Conservation (phyloP, 2,329 filamentous ascomycete species). For the Leptographium procerum region DNA sequence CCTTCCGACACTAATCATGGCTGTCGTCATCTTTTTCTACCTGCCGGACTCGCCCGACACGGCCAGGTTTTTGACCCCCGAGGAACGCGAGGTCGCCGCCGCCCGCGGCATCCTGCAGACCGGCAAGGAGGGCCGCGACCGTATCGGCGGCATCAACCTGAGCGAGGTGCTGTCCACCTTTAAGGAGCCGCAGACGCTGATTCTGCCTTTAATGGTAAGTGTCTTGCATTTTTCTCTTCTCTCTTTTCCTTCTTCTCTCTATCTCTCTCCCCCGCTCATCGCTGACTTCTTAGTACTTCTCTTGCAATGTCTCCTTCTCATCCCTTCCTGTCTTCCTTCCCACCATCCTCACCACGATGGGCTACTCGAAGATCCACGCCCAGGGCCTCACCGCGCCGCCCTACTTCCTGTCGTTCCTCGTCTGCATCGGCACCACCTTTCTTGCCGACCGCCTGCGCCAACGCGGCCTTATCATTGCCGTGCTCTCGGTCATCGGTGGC, state of each 20-base stretch:
- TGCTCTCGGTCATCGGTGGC: conserved; percentile 44
- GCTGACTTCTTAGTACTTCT: conserved; percentile 18
- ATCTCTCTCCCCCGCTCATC: not conserved
- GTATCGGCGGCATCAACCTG: conserved; percentile 31
- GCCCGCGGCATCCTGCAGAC: conserved; percentile 40
- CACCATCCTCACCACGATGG: conserved; percentile 53
- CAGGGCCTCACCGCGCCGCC: conserved; percentile 64
- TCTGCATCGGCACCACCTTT: conserved; percentile 49
- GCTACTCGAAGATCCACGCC: conserved; percentile 53
- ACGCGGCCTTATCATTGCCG: conserved; percentile 47
- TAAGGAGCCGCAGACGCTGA: conserved; percentile 36
- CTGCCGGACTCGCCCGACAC: conserved; percentile 40
- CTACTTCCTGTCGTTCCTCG: conserved; percentile 54
- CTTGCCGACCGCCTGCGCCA: conserved; percentile 55
- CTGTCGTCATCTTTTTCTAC: conserved; percentile 41
- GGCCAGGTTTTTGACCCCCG: conserved; percentile 41
- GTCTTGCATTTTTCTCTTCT: conserved; percentile 11
- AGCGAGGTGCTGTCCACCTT: conserved; percentile 36
- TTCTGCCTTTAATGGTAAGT: conserved; percentile 23
- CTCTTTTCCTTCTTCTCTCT: no score
- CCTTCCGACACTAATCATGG: conserved; percentile 44
- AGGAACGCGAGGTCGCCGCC: conserved; percentile 47
- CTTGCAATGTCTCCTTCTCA: conserved; percentile 24
- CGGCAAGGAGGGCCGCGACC: conserved; percentile 34
- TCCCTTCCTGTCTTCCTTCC: conserved; percentile 51